phyloP scores from a whole-genome alignment of 495 filamentous ascomycete species.

The Podospora pseudoanserina region DNA sequence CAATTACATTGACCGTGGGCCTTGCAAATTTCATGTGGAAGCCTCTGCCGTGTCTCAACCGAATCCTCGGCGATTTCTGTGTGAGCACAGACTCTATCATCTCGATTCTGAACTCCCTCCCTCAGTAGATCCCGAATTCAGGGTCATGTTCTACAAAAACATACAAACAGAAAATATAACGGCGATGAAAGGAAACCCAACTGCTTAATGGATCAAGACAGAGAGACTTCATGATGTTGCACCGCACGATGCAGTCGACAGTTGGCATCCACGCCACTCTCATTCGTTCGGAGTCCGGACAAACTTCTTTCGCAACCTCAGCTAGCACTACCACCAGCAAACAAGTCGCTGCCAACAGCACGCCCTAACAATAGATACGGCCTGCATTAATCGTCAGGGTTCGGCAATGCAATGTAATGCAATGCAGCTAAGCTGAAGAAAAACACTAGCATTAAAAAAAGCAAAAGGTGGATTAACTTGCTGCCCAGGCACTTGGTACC shows the following conservation, averaged over 20 bases:
- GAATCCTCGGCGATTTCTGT: not conserved
- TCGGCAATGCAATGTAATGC: not conserved
- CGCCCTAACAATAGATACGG: not conserved
- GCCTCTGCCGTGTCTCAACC: not conserved
- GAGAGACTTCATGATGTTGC: not conserved
- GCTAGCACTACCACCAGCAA: not conserved
- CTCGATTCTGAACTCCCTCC: not conserved
- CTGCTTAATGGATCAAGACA: not conserved
- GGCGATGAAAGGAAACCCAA: not conserved
- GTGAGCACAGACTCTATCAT: not conserved
- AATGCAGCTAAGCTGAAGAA: not conserved
- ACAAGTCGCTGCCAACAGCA: not conserved
- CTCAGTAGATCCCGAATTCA: not conserved
- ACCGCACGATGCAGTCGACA: not conserved
- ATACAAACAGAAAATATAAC: not conserved
- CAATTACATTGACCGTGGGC: not conserved
- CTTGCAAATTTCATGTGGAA: not conserved
- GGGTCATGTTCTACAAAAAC: not conserved
- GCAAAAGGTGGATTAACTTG: too few species aligned
- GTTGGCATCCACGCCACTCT: not conserved
- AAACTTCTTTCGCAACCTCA: conserved; percentile 1
- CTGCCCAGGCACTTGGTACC: too few species aligned
- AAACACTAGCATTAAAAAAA: too few species aligned
- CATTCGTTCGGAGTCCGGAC: conserved; percentile 14
- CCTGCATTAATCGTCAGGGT: not conserved